These are phyloP conservation scores for Phytopythium aichiense DNA, from an alignment of 352 stramenopile genomes.

Conservation along the genomic window DNA sequence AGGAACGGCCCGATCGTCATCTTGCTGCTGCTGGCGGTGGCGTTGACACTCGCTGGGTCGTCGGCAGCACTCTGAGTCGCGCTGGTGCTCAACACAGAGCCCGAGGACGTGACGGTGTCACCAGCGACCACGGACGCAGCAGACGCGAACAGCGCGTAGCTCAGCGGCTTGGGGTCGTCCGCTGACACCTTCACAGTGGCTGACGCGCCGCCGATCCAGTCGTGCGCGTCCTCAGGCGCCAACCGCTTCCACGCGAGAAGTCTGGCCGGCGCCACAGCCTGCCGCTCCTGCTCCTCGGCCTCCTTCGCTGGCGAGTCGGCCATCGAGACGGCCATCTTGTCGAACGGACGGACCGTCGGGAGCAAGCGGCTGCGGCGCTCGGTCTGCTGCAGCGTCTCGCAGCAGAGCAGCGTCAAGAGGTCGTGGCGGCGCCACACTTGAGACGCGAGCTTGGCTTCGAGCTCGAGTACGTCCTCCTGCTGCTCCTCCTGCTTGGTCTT, in stretches of 20 bases:
- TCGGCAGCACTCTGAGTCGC: constrained; percentile 5
- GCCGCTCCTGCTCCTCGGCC: constrained; percentile 8
- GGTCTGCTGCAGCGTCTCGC: constrained; percentile 44
- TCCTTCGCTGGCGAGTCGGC: neutral
- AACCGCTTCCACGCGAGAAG: constrained; percentile 65
- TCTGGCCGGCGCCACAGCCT: constrained; percentile 17
- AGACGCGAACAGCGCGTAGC: constrained; percentile 38
- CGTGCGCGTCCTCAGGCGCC: constrained; percentile 56
- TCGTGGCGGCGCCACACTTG: constrained; percentile 32
- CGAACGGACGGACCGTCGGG: constrained; percentile 36
- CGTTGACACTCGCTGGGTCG: neutral
- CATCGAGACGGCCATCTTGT: constrained; percentile 30
- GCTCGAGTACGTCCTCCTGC: neutral
- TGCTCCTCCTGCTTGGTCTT: neutral
- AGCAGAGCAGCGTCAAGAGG: constrained; percentile 63
- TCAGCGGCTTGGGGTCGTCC: constrained; percentile 52
- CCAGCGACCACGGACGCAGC: constrained; percentile 10
- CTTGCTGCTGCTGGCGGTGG: constrained; percentile 26
- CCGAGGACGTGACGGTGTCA: neutral
- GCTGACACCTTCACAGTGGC: constrained; percentile 40
- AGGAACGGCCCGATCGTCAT: constrained; percentile 80
- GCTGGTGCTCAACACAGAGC: constrained; percentile 1
- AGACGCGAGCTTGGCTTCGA: constrained; percentile 11
- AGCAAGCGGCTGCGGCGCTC: constrained; percentile 70
- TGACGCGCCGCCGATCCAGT: constrained; percentile 44